Base-by-base conservation (phyloP, 2,329 filamentous ascomycete species). In the Diaporthe velutina region DNA sequence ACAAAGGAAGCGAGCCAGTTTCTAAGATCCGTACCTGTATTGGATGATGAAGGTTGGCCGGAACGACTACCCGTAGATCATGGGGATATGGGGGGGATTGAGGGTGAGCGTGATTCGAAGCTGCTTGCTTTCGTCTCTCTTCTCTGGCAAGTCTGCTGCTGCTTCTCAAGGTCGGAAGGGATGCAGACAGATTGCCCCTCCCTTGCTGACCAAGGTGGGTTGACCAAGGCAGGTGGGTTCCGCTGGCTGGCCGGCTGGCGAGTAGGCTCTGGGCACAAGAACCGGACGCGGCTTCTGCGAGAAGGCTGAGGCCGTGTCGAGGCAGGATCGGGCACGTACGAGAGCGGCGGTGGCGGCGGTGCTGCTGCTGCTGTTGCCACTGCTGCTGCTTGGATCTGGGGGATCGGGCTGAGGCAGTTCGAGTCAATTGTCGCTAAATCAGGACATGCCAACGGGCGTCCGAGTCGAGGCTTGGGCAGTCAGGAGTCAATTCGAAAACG, bases 131-230 rank as follows among this genome's bases (percentile, higher is more conserved):
- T 38, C 28, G 30, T 40, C 42, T 64, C 30, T 61, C 57, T 55
- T 42, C 25, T 25, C 57, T 42, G 22, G 7, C 45, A 72, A 64
- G 57, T 72, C 57, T 64, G 55, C 28, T 40, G 35, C 57, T 33
- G 45, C 19, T 54, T n/a, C 70, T 72, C 50, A 22, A n/a, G 70
- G 57, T 12, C 38, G 57, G 45, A 64, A 72, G 42, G 40, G 45
- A 72, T 72, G 70, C 57, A 72, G 70, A 64, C 70, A 72, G 70
- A 64, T 72, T 72, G 57, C 70, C 70, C 70, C 70, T 72, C 70
- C 70, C 70, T 71, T 71, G 57, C 70, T 61, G 70, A 71, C 55
- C 57, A 52, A 54, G 55, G 57, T 64, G 64, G 64, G 64, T 68
- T 68, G 48, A 54, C 64, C 64, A 68, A 52, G 64, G 48, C 33